These are phyloP conservation scores for Boletus bicolor DNA, from an alignment of 768 basidiomycete genomes.

Conservation along the genomic window DNA sequence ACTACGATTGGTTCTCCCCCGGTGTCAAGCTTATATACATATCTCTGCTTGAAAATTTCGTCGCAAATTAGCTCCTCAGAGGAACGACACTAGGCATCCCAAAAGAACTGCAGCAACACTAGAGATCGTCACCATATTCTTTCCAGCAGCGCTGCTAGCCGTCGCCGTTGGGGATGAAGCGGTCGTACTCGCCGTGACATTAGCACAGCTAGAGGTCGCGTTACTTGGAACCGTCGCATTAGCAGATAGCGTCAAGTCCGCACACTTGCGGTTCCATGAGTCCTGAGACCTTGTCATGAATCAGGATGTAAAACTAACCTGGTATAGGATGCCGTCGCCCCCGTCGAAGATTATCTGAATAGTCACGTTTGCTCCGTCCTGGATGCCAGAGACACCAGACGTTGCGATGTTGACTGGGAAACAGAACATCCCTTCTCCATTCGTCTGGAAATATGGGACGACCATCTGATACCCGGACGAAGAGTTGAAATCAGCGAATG, in stretches of 20 bases:
- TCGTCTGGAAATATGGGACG: slow-evolving; percentile 47
- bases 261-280: slow-evolving; percentile 48
- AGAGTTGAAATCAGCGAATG: slow-evolving; percentile 60
- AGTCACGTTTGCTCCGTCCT: slow-evolving; percentile 70
- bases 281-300: background rate
- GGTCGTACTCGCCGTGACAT: slow-evolving; percentile 24
- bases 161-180: slow-evolving; percentile 17
- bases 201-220: slow-evolving; percentile 33
- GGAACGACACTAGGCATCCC: slow-evolving; percentile 4
- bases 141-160: slow-evolving; percentile 16
- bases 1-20: background rate
- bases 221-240: slow-evolving; percentile 48
- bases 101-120: slow-evolving; percentile 11
- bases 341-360: slow-evolving; percentile 66
- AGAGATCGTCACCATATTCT: slow-evolving; percentile 6
- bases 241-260: slow-evolving; percentile 70
- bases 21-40: background rate
- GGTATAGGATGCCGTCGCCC: slow-evolving; percentile 70
- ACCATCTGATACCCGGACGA: slow-evolving; percentile 34
- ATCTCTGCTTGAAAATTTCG: background rate
- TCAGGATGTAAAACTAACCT: slow-evolving; percentile 38
- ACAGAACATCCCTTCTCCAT: slow-evolving; percentile 63
- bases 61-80: slow-evolving; percentile 9
- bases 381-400: slow-evolving; percentile 46
- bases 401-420: slow-evolving; percentile 59